These are phyloP conservation scores for Grigorovia transvaalensis DNA, from an alignment of 805 yeast species.

Conservation along the genomic window DNA sequence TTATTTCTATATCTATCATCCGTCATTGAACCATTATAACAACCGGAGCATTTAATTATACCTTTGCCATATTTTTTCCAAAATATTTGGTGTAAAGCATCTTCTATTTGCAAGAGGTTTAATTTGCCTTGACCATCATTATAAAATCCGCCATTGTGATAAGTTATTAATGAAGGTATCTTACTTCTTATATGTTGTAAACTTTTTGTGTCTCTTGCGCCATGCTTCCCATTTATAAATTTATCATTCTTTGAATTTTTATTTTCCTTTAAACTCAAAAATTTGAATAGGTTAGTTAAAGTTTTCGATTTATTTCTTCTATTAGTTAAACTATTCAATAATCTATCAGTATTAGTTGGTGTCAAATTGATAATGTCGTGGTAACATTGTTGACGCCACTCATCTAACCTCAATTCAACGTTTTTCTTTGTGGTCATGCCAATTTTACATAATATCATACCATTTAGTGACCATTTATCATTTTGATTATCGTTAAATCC, in stretches of 20 bases:
- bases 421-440: conserved; percentile 23
- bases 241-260: not conserved
- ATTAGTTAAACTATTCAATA: not conserved
- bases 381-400: conserved; percentile 22
- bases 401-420: conserved; percentile 18
- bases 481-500: not conserved
- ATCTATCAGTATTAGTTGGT: conserved; percentile 11
- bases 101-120: conserved; percentile 14
- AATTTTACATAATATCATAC: conserved; percentile 20
- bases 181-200: no score
- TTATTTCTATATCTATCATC: not conserved
- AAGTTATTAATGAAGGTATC: conserved; percentile 6
- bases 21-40: conserved; percentile 8
- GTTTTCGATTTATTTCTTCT: not conserved
- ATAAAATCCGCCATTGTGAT: conserved; percentile 20
- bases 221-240: no score
- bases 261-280: not conserved
- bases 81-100: conserved; percentile 15
- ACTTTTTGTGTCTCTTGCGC: no score
- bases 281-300: not conserved
- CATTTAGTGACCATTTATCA: conserved; percentile 12
- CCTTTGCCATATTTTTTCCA: conserved; percentile 26
- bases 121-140: conserved; percentile 9
- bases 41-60: conserved; percentile 21
- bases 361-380: conserved; percentile 20